Evolutionary conservation across 805 yeast genomes (phyloP), one percentile per base, ranked within the genome.

Genomic region (Deakozyma indianensis): DNA sequence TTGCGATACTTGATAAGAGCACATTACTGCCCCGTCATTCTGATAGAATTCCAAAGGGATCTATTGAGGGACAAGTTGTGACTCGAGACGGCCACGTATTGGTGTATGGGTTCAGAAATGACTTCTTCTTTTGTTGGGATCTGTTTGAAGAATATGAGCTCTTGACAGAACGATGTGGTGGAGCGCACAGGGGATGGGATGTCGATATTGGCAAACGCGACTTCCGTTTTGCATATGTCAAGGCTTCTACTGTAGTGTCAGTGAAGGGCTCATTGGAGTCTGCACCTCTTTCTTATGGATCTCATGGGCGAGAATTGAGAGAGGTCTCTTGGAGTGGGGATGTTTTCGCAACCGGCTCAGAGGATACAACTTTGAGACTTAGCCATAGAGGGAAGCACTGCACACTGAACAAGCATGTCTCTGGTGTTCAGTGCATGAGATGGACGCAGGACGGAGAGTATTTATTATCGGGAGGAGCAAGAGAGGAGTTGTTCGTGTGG

Each of bases 291-390:
- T 66, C 66, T 28, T 64, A 69, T 7, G 96, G 96, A 0, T 70
- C 85, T 1, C 97, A 92, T 60, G 98, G 98, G 0, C 72, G 97
- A 50, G 98, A 92, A 60, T 75, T 90, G 3, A 70, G 98, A 52
- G 83, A 78, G 46, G 66, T 88, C 15, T 70, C 82, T 1, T 68
- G 80, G n/a, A 68, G 74, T 4, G 43, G 54, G 21, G 41, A 47
- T 3, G 54, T 82, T 3, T 56, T 86, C 20, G 71, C 84, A 25
- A 77, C 90, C 3, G 97, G 86, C 3, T 79, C 95, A 0, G 98
- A 92, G 59, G 98, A 92, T 57, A 83, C 96, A 0, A 73, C 85
- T 0, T 63, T 92, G 3, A 73, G 75, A 48, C 51, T 90, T n/a
- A 85, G 86, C 1, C 48, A 52, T 0, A 50, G 83, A 1, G 54